A percentile compares a stretch with the other conserved stretches of the same genome.
These are phyloP conservation scores for Grigorovia humatica DNA, from an alignment of 805 yeast genomes.

Conservation along the genomic window DNA sequence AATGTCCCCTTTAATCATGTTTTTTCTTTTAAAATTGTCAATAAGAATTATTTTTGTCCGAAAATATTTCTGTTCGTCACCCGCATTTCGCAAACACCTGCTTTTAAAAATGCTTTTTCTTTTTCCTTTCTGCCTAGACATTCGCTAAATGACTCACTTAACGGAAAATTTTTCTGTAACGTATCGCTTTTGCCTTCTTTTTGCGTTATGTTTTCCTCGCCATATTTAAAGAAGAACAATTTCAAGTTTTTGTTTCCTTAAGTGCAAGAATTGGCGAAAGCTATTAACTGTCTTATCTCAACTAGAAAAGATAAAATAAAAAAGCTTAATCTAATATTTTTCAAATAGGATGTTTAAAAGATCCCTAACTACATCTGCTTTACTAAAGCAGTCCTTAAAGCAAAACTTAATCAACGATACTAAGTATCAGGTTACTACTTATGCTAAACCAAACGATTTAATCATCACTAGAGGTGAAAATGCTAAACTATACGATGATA, in stretches of 20 bases:
- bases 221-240: background rate
- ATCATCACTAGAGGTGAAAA: constrained; percentile 77
- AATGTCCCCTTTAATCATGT: too few species aligned
- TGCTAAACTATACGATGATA: constrained; percentile 61
- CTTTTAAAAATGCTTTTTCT: background rate
- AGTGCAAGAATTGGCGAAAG: constrained; percentile 15
- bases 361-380: constrained; percentile 8
- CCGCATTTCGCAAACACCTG: background rate
- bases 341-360: constrained; percentile 15
- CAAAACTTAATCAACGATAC: constrained; percentile 5
- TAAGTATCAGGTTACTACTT: constrained; percentile 53
- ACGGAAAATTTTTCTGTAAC: constrained; percentile 2
- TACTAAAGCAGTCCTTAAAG: constrained; percentile 6
- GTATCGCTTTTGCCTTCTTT: background rate
- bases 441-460: constrained; percentile 60
- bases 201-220: background rate
- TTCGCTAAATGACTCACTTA: constrained; percentile 14
- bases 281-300: too few species aligned
- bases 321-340: background rate
- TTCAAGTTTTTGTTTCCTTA: constrained; percentile 5
- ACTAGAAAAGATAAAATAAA: background rate
- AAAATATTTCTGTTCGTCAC: background rate
- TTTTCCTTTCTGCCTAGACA: background rate
- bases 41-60: too few species aligned
- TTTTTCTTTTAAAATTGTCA: too few species aligned